Percentiles rank a stretch among this genome's conserved stretches.
Evolutionary conservation across 2,329 filamentous ascomycete genomes (phyloP).

Genomic region (Colletotrichum sp.): DNA sequence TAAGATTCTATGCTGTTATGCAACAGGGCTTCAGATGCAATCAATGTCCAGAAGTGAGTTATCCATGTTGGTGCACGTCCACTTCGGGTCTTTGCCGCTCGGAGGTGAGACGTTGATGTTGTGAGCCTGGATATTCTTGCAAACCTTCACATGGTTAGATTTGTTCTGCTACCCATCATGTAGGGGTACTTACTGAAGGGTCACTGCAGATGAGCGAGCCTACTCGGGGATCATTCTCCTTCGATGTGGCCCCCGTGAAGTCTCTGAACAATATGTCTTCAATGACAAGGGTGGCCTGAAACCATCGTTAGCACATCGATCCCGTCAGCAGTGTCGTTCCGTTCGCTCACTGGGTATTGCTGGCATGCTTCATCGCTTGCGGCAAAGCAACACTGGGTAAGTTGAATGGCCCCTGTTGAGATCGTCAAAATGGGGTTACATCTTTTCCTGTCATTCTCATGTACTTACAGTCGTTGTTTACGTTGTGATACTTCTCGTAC

Average conservation of each 20-base stretch:
- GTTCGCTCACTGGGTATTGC: neutral
- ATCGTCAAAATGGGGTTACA: neutral
- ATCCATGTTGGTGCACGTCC: slow-evolving; percentile 1
- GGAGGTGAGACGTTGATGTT: neutral
- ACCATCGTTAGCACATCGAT: neutral
- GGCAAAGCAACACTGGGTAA: neutral
- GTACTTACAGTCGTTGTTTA: neutral
- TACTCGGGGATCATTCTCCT: neutral
- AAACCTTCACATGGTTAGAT: neutral
- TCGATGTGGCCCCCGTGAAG: neutral
- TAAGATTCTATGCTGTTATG: neutral
- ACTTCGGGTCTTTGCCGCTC: neutral
- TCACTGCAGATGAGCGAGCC: slow-evolving; percentile 4
- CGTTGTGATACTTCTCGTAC: neutral
- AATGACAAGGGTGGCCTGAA: neutral
- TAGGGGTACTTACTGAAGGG: neutral
- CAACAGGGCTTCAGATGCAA: neutral
- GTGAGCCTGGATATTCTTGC: neutral
- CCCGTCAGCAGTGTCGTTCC: fast-evolving
- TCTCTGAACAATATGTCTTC: neutral
- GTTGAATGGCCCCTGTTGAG: neutral
- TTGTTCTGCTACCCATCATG: too few relatives aligned
- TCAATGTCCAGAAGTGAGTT: neutral
- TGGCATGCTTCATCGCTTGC: neutral
- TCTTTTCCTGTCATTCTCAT: too few relatives aligned